Conservation (phyloP, 805 yeast genomes). For the Cephaloascus fragrans region DNA sequence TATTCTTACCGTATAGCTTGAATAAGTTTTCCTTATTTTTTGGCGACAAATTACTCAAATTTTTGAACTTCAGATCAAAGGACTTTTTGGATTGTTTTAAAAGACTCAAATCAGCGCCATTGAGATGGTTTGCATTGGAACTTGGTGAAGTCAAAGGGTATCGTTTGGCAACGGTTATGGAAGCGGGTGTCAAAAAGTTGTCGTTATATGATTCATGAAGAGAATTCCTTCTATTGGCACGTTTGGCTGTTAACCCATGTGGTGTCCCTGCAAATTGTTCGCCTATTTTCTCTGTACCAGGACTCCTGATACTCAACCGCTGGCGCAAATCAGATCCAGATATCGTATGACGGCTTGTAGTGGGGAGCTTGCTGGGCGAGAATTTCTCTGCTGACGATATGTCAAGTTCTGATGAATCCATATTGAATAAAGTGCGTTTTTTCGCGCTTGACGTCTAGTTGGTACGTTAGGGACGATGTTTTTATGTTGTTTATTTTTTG, state of each 20-base stretch:
- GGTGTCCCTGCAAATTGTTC: conserved; percentile 10
- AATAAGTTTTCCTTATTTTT: neutral
- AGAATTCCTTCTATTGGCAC: conserved; percentile 17
- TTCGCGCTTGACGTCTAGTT: no score
- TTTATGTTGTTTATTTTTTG: no score
- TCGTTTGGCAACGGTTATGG: neutral
- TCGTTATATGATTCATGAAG: conserved; percentile 5
- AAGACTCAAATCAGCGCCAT: neutral
- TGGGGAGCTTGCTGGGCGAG: neutral
- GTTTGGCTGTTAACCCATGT: conserved; percentile 36
- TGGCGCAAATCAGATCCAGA: neutral
- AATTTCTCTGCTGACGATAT: conserved; percentile 1
- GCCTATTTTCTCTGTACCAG: neutral
- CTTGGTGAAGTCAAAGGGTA: conserved; percentile 20
- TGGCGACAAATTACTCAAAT: neutral
- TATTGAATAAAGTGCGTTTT: no score
- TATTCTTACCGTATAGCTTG: neutral
- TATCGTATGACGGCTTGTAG: neutral
- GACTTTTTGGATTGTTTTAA: conserved; percentile 2
- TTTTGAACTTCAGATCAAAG: conserved; percentile 3
- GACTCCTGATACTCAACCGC: no score
- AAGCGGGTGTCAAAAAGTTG: neutral
- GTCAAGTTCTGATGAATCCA: neutral
- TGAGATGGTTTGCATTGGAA: conserved; percentile 6
- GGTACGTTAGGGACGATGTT: no score